These are phyloP conservation scores for Knufia fluminis DNA, from an alignment of 2,329 filamentous ascomycete species.

Conservation along the genomic window DNA sequence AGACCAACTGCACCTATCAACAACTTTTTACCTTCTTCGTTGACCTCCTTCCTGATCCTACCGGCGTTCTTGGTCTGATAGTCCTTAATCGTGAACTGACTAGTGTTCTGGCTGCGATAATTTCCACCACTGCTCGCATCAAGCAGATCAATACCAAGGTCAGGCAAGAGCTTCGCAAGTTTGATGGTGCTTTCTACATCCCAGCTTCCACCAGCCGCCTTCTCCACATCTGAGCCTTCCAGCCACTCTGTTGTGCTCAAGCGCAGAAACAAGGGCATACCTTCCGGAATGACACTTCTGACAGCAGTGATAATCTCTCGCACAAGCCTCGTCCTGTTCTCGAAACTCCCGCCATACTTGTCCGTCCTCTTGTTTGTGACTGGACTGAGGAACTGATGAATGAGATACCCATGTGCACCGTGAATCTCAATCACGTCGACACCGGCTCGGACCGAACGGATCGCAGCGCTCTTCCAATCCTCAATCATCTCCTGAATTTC, in stretches of 20 bases:
- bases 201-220: constrained; percentile 46
- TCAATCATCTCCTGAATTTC: constrained; percentile 26
- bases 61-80: constrained; percentile 44
- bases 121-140: constrained; percentile 71
- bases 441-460: constrained; percentile 57
- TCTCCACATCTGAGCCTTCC: constrained; percentile 41
- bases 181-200: constrained; percentile 53
- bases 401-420: constrained; percentile 68
- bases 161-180: constrained; percentile 59
- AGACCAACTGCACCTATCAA: constrained; percentile 46
- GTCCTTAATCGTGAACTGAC: constrained; percentile 33
- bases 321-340: constrained; percentile 59
- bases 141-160: constrained; percentile 67
- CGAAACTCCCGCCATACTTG: constrained; percentile 42
- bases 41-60: constrained; percentile 34
- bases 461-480: constrained; percentile 36
- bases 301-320: constrained; percentile 58
- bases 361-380: constrained; percentile 59
- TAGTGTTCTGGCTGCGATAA: constrained; percentile 36
- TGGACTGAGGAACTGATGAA: constrained; percentile 61
- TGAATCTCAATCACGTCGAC: constrained; percentile 75
- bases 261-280: constrained; percentile 64
- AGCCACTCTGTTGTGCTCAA: constrained; percentile 71
- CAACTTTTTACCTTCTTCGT: constrained; percentile 30
- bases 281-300: constrained; percentile 52